Evolutionary conservation across 352 stramenopile species (phyloP), one percentile per base, ranked within the genome.

Genomic region (Thalassiosira hispida): DNA sequence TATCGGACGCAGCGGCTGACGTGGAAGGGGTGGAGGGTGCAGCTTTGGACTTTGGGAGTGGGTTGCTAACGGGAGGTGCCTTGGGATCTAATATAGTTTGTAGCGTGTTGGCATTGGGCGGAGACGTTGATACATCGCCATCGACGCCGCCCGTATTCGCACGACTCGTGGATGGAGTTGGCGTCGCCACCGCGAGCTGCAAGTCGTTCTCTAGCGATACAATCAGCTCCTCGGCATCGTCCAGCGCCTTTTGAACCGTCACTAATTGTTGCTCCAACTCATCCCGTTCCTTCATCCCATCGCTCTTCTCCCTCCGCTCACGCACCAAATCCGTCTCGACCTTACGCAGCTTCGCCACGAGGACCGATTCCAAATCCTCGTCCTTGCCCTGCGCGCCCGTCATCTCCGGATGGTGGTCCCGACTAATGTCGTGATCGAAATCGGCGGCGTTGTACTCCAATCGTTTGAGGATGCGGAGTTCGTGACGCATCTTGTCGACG

Each of bases 381-480:
- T 91, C 87, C n/a, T 88, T 81, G 38, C 79, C 79, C 11, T 66
- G 12, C 62, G 52, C 23, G 29, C 25, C 74, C 1, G 83, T 85
- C 62, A 90, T 88, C 76, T 92, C 87, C 11, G 87, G 86, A 73
- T 92, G 72, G 20, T 52, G 51, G 35, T 87, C 61, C 25, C 73
- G 81, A n/a, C n/a, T n/a, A n/a, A n/a, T n/a, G n/a, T n/a, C 31
- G 73, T 95, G 94, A 62, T 98, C 96, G 7, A 85, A 63, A 65
- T 92, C 89, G 65, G 91, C 78, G 23, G 80, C 89, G 63, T 92
- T 92, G 72, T 91, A 92, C 49, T 93, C 87, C 31, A 98, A 82
- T 52, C 96, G 92, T 79, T 98, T 96, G 40, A 98, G 73, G 46
- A 98, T 92, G n/a, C 90, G 91, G 5, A 98, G 72, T 64, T 98